Evolutionary conservation across 805 yeast species (phyloP).

Genomic region (Candida pini): DNA sequence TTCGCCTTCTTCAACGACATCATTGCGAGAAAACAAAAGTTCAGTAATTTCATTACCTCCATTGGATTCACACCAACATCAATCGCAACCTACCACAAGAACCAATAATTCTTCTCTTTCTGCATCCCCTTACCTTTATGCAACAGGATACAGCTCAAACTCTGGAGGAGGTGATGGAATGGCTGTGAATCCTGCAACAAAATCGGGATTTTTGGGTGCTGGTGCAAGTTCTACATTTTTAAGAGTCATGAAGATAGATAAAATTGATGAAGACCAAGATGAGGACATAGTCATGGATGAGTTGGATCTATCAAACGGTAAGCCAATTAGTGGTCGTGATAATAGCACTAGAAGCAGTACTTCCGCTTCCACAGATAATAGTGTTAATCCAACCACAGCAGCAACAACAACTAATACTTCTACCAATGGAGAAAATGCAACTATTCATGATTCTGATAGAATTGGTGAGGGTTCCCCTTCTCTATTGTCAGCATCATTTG

Average conservation of each 20-base stretch:
- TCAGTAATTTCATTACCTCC: slow-evolving; percentile 14
- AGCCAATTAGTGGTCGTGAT: too few relatives aligned
- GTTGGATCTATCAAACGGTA: slow-evolving; percentile 6
- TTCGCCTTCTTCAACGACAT: slow-evolving; percentile 12
- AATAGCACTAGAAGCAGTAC: too few relatives aligned
- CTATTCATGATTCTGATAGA: slow-evolving; percentile 1
- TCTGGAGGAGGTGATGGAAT: slow-evolving; percentile 45
- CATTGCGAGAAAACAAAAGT: slow-evolving; percentile 8
- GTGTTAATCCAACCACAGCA: background rate
- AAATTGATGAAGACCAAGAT: slow-evolving; percentile 20
- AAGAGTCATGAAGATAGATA: slow-evolving; percentile 29
- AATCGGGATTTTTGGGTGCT: slow-evolving; percentile 59
- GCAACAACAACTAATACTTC: background rate
- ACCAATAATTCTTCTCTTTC: slow-evolving; percentile 18
- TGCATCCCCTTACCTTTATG: slow-evolving; percentile 20
- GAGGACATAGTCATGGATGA: slow-evolving; percentile 15
- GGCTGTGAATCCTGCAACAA: slow-evolving; percentile 49
- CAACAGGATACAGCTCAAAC: slow-evolving; percentile 12
- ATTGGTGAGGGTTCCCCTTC: too few relatives aligned
- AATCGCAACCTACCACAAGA: slow-evolving; percentile 6
- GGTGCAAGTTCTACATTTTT: slow-evolving; percentile 56
- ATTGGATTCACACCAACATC: slow-evolving; percentile 5
- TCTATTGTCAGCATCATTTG: slow-evolving; percentile 3
- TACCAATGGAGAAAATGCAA: background rate
- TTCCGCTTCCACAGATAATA: background rate